Conservation (phyloP, 495 filamentous ascomycete genomes). For the Lasiosphaeria miniovina region DNA sequence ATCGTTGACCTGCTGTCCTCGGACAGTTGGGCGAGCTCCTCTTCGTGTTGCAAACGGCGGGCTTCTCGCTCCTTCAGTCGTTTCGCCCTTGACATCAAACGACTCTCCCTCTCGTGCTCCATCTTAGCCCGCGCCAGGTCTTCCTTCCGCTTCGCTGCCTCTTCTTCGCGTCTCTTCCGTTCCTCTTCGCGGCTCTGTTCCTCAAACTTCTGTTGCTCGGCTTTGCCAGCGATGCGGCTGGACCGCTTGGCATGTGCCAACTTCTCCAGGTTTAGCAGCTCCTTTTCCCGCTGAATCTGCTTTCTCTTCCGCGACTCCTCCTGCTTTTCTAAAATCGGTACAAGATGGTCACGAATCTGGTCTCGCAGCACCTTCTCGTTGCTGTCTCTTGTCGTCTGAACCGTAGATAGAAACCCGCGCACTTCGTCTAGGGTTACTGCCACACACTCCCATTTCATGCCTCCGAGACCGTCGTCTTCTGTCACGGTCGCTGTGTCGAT, state of each 20-base stretch:
- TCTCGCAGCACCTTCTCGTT: conserved; percentile 77
- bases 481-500: conserved; percentile 37
- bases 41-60: conserved; percentile 76
- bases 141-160: conserved; percentile 65
- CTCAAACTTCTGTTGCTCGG: conserved; percentile 71
- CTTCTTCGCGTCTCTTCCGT: conserved; percentile 62
- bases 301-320: conserved; percentile 73
- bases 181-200: conserved; percentile 70
- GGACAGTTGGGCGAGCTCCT: conserved; percentile 72
- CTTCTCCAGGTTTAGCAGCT: conserved; percentile 74
- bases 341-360: conserved; percentile 66
- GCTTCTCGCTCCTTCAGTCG: conserved; percentile 78
- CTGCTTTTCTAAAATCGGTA: conserved; percentile 79
- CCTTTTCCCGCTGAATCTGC: conserved; percentile 68
- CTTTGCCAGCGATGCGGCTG: conserved; percentile 76
- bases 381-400: conserved; percentile 69
- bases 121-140: conserved; percentile 64
- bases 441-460: conserved; percentile 86
- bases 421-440: conserved; percentile 78
- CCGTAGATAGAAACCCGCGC: conserved; percentile 62
- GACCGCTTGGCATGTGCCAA: conserved; percentile 92
- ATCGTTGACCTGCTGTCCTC: conserved; percentile 70
- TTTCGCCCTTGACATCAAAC: conserved; percentile 80
- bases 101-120: conserved; percentile 70
- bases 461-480: conserved; percentile 61